phyloP scores from a whole-genome alignment of 2,329 filamentous ascomycete species.

The Fusarium annulatum region DNA sequence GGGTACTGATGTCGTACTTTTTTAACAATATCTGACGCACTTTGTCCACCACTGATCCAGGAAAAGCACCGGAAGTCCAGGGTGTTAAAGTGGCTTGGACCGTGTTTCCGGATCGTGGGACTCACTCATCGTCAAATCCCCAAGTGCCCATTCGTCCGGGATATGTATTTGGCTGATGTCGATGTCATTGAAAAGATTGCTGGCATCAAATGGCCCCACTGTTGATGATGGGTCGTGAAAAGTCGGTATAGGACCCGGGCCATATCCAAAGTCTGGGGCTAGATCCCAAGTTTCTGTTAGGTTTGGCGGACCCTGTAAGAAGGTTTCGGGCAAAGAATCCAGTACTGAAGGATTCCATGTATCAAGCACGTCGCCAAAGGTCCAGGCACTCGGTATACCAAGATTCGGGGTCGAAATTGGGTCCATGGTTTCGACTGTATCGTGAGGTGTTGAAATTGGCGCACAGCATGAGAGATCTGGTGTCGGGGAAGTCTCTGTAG shows the following conservation, averaged over 20 bases:
- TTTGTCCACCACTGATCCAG: not conserved
- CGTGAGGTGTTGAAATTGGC: rapidly evolving
- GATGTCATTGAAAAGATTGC: not conserved
- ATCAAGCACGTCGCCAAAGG: not conserved
- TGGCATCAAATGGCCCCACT: not conserved
- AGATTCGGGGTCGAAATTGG: rapidly evolving
- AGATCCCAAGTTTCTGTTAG: not conserved
- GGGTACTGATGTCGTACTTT: too few species aligned
- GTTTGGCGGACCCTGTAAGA: not conserved
- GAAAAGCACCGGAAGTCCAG: rapidly evolving
- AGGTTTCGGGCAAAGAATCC: rapidly evolving
- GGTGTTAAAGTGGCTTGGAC: not conserved
- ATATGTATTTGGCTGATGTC: not conserved
- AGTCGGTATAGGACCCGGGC: not conserved
- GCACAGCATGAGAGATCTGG: not conserved
- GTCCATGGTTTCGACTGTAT: rapidly evolving
- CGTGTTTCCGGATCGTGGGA: not conserved
- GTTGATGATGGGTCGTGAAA: not conserved
- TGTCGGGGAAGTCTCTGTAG: not conserved
- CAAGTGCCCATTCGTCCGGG: not conserved
- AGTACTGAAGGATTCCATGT: not conserved
- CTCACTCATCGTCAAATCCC: not conserved
- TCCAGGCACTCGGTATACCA: not conserved
- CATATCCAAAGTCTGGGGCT: not conserved
- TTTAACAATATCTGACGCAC: too few species aligned